Conservation (phyloP, 2,329 filamentous ascomycete genomes). For the Coniella lustricola region DNA sequence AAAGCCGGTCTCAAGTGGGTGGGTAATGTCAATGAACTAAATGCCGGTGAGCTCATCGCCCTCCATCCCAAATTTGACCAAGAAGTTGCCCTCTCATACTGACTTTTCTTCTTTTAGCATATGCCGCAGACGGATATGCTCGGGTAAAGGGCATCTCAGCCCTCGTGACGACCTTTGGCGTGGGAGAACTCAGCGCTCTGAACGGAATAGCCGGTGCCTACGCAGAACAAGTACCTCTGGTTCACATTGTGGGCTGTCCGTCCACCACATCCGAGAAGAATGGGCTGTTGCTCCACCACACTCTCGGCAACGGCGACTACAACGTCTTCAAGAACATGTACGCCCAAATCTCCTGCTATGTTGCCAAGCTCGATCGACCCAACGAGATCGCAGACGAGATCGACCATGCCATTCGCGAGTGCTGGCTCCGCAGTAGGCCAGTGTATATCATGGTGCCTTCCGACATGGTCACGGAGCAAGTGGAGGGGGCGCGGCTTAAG, state of each 20-base stretch:
- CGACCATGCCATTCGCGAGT: slow-evolving; percentile 69
- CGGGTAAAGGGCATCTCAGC: slow-evolving; percentile 64
- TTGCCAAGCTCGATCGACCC: slow-evolving; percentile 64
- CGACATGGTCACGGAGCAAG: slow-evolving; percentile 69
- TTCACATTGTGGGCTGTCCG: slow-evolving; percentile 57
- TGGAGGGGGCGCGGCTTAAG: slow-evolving; percentile 67
- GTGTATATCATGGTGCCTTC: slow-evolving; percentile 81
- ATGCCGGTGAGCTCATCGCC: slow-evolving; percentile 47
- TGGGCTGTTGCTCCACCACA: slow-evolving; percentile 55
- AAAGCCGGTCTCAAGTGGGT: slow-evolving; percentile 56
- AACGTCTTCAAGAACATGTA: slow-evolving; percentile 78
- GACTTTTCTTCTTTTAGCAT: slow-evolving; percentile 39
- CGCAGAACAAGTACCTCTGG: slow-evolving; percentile 64
- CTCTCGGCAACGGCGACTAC: slow-evolving; percentile 72
- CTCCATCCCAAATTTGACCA: slow-evolving; percentile 11
- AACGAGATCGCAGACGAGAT: slow-evolving; percentile 66
- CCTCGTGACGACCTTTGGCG: slow-evolving; percentile 69
- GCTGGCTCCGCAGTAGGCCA: slow-evolving; percentile 65
- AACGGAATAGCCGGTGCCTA: slow-evolving; percentile 70
- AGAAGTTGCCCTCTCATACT: no score
- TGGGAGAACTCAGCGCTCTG: slow-evolving; percentile 66
- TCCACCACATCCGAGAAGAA: slow-evolving; percentile 41
- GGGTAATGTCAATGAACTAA: slow-evolving; percentile 65
- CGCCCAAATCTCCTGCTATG: slow-evolving; percentile 60
- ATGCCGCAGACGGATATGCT: slow-evolving; percentile 75